phyloP scores from a whole-genome alignment of 257 asterid species.

The Nicotiana undulata region DNA sequence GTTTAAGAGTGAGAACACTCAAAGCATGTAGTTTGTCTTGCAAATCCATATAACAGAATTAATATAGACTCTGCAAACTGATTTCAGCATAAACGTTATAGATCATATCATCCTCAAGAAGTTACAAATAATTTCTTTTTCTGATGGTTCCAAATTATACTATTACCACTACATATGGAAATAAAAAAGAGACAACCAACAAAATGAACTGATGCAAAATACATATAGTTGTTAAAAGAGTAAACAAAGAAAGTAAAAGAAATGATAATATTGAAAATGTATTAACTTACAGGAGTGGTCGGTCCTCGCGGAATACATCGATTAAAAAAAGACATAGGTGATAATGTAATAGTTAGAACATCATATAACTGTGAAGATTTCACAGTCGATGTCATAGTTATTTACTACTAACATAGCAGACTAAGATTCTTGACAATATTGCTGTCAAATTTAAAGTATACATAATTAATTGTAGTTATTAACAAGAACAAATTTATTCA shows the following conservation, averaged over 20 bases:
- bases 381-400: too few species aligned
- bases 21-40: neutral
- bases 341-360: too few species aligned
- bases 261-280: neutral
- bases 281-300: conserved; percentile 55
- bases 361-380: too few species aligned
- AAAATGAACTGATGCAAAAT: neutral
- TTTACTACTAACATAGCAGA: too few species aligned
- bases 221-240: neutral
- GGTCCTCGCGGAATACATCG: conserved; percentile 40
- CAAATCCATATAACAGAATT: neutral
- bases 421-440: too few species aligned
- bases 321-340: too few species aligned
- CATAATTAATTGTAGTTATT: too few species aligned
- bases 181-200: neutral
- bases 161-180: neutral
- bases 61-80: neutral
- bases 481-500: too few species aligned
- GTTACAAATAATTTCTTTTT: neutral
- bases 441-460: too few species aligned
- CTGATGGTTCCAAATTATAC: neutral
- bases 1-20: neutral
- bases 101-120: neutral
- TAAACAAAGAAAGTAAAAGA: neutral
- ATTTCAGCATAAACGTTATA: neutral